A percentile compares a stretch with the other conserved stretches of the same genome.
These are phyloP conservation scores for Cyberlindnera meyerae DNA, from an alignment of 805 yeast species.

Conservation along the genomic window DNA sequence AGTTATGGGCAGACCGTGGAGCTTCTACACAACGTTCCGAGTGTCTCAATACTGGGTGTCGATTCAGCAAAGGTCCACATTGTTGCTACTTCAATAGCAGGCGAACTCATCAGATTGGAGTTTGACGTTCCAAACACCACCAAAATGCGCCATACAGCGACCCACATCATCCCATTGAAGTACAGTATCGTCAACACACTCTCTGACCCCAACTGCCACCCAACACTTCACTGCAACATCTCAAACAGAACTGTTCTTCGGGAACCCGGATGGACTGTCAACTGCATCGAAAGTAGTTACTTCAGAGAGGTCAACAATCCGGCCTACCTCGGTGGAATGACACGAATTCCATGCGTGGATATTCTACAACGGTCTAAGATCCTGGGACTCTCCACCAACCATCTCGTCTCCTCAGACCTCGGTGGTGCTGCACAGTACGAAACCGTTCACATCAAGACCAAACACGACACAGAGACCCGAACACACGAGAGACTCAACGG, in stretches of 20 bases:
- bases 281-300: conserved; percentile 32
- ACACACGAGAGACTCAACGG: conserved; percentile 12
- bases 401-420: conserved; percentile 34
- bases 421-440: conserved; percentile 35
- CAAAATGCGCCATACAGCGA: background rate
- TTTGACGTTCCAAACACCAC: conserved; percentile 3
- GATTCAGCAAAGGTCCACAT: conserved; percentile 27
- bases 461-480: conserved; percentile 3
- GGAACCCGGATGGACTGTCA: conserved; percentile 53
- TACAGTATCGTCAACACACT: conserved; percentile 1
- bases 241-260: conserved; percentile 32
- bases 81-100: conserved; percentile 42
- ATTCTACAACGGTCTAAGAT: conserved; percentile 38
- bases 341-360: conserved; percentile 30
- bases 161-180: background rate
- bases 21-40: conserved; percentile 53
- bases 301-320: conserved; percentile 49
- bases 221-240: conserved; percentile 24
- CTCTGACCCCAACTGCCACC: too few relatives aligned
- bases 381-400: conserved; percentile 37
- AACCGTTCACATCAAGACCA: conserved; percentile 25
- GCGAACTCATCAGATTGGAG: conserved; percentile 25
- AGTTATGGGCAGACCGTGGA: conserved; percentile 34
- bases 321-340: conserved; percentile 37
- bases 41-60: conserved; percentile 35